Conservation (phyloP, 2,329 filamentous ascomycete genomes). For the Fusarium hainanense region DNA sequence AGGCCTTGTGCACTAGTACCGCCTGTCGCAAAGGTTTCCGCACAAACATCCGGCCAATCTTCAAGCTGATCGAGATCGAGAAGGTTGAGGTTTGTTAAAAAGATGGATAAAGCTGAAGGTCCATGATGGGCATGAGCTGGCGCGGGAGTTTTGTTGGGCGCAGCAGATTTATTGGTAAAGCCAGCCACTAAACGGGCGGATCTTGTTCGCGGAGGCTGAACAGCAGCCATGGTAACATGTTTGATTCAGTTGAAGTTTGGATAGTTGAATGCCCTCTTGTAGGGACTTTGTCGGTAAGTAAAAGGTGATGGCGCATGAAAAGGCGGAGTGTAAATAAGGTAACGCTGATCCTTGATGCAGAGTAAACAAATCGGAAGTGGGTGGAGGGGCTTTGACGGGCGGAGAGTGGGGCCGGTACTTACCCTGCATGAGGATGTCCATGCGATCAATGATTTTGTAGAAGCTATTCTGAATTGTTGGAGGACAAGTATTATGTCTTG, state of each 20-base stretch:
- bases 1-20: slow-evolving; percentile 76
- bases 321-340: slow-evolving; percentile 39
- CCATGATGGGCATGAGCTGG: slow-evolving; percentile 27
- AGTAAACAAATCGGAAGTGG: slow-evolving; percentile 38
- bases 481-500: background rate
- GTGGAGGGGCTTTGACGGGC: slow-evolving; percentile 18
- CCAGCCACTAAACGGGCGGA: slow-evolving; percentile 45
- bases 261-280: slow-evolving; percentile 11
- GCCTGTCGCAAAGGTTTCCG: slow-evolving; percentile 72
- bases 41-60: slow-evolving; percentile 84
- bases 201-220: slow-evolving; percentile 42
- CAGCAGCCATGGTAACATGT: slow-evolving; percentile 43
- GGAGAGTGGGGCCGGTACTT: slow-evolving; percentile 32
- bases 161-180: slow-evolving; percentile 37
- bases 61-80: slow-evolving; percentile 79
- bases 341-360: slow-evolving; percentile 15
- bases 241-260: background rate
- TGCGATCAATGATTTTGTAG: background rate
- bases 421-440: slow-evolving; percentile 21
- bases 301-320: slow-evolving; percentile 25
- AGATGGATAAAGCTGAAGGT: slow-evolving; percentile 55
- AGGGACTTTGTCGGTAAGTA: slow-evolving; percentile 20
- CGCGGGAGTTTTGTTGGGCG: slow-evolving; percentile 11
- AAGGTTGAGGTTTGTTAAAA: slow-evolving; percentile 85
- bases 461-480: no score